Conservation (phyloP, 1,284 basidiomycete species). For the Fomitopsis schrenkii region DNA sequence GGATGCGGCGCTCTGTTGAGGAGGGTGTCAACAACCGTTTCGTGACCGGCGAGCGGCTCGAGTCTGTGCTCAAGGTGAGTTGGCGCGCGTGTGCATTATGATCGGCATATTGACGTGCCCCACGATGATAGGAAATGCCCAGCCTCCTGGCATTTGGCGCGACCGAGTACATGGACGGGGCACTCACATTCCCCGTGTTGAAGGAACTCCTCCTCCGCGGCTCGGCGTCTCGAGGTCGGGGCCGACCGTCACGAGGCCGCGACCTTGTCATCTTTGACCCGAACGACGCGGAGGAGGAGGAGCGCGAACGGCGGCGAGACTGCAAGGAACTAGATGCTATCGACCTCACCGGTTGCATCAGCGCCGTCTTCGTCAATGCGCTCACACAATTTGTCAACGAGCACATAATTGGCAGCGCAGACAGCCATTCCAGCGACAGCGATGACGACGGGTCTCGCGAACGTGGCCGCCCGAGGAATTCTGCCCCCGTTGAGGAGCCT, state of each 20-base stretch:
- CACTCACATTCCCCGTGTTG: constrained; percentile 76
- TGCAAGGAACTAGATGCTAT: constrained; percentile 84
- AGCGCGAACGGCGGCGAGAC: constrained; percentile 68
- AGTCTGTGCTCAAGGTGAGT: constrained; percentile 76
- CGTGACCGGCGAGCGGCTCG: constrained; percentile 86
- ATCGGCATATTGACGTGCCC: background rate
- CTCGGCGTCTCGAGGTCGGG: constrained; percentile 58
- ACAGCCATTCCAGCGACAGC: constrained; percentile 42
- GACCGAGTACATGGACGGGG: constrained; percentile 96
- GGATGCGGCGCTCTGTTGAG: constrained; percentile 88
- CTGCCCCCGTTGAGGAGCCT: constrained; percentile 38
- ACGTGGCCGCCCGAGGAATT: constrained; percentile 29
- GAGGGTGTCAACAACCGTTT: constrained; percentile 89
- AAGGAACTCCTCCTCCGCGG: constrained; percentile 87
- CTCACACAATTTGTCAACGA: constrained; percentile 79
- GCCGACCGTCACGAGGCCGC: constrained; percentile 67
- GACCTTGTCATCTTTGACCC: constrained; percentile 40
- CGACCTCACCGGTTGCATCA: constrained; percentile 94
- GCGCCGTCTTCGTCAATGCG: constrained; percentile 81
- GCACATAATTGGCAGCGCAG: constrained; percentile 50
- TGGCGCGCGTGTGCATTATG: background rate
- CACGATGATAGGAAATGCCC: constrained; percentile 66
- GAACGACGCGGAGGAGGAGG: constrained; percentile 61
- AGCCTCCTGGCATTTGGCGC: constrained; percentile 81
- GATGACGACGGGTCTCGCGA: constrained; percentile 34